phyloP scores from a whole-genome alignment of 2,329 filamentous ascomycete genomes.

The Chaetomiaceae sp. region DNA sequence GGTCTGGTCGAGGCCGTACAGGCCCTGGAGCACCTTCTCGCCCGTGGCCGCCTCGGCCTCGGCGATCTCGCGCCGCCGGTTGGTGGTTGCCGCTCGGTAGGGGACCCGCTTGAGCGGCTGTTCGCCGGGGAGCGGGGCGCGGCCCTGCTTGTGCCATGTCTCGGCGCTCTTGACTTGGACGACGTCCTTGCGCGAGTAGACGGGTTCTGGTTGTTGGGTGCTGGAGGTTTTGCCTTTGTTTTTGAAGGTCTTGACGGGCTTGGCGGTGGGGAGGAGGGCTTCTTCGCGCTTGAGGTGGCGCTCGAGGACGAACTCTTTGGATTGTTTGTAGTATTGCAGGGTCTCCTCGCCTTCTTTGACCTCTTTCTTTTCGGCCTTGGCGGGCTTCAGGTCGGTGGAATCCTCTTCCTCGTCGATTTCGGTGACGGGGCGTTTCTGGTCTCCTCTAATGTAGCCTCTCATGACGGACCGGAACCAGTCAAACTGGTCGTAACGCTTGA shows the following conservation, averaged over 20 bases:
- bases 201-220: slow-evolving; percentile 64
- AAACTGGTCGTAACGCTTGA: slow-evolving; percentile 69
- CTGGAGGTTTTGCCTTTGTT: slow-evolving; percentile 70
- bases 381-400: slow-evolving; percentile 66
- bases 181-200: slow-evolving; percentile 75
- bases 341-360: slow-evolving; percentile 73
- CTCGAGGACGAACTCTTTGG: slow-evolving; percentile 77
- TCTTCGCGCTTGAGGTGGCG: slow-evolving; percentile 89
- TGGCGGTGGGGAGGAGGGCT: slow-evolving; percentile 65
- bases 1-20: slow-evolving; percentile 81
- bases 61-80: slow-evolving; percentile 81
- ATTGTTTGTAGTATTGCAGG: slow-evolving; percentile 82
- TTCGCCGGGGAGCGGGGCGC: slow-evolving; percentile 65
- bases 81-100: slow-evolving; percentile 83
- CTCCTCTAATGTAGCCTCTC: slow-evolving; percentile 60
- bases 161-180: slow-evolving; percentile 85
- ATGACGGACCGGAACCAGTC: slow-evolving; percentile 88
- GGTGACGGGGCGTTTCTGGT: slow-evolving; percentile 51
- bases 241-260: slow-evolving; percentile 69
- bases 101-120: slow-evolving; percentile 80
- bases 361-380: slow-evolving; percentile 67
- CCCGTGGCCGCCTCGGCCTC: slow-evolving; percentile 76
- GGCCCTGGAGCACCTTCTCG: slow-evolving; percentile 76
- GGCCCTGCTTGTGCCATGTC: slow-evolving; percentile 96
- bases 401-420: slow-evolving; percentile 77